Evolutionary conservation across 352 stramenopile genomes (phyloP), one percentile per base, ranked within the genome.

Genomic region (Globisporangium orthogonon): DNA sequence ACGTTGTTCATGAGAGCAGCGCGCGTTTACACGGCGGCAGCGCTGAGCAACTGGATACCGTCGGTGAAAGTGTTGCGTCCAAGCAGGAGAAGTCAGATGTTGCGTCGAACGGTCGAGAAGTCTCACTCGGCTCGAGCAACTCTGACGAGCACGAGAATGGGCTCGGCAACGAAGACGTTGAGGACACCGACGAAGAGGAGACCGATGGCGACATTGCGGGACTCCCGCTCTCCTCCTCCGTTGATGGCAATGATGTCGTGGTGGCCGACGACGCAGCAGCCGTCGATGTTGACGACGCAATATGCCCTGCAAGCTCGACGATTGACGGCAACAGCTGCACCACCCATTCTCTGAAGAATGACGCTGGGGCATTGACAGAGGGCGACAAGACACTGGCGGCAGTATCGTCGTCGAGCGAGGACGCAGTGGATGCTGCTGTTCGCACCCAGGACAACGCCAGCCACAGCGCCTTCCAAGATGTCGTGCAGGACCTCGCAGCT

Each of bases 401-500:
- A 10, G 2, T 10, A 13, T 43, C 37, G 10, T 14, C 18, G 18
- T 14, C n/a, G 4, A 30, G 23, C 4, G 44, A 48, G 7, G 43
- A 48, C 43, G 46, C 18, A 10, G 35, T 23, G 5, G 31, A 52
- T 5, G 29, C 3, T 13, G 11, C 18, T 5, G 41, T 5, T 23
- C 23, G 23, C 11, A 35, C 5, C 3, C 14, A 33, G 17, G 7
- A 44, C 44, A 31, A 23, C 23, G 23, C 23, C 23, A 23, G 15
- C 40, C 46, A n/a, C n/a, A 50, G 15, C n/a, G 11, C 3, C 7
- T 52, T 62, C 29, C 49, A 52, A 9, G 40, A 47, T 10, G 37
- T 52, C 41, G 56, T 52, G 11, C 23, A 46, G 0, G 58, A 54
- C 11, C 31, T 63, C 13, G 58, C 58, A 15, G 46, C 30, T 43